These are phyloP conservation scores for Chaetomiaceae sp. DNA, from an alignment of 2,329 filamentous ascomycete genomes.

Conservation along the genomic window DNA sequence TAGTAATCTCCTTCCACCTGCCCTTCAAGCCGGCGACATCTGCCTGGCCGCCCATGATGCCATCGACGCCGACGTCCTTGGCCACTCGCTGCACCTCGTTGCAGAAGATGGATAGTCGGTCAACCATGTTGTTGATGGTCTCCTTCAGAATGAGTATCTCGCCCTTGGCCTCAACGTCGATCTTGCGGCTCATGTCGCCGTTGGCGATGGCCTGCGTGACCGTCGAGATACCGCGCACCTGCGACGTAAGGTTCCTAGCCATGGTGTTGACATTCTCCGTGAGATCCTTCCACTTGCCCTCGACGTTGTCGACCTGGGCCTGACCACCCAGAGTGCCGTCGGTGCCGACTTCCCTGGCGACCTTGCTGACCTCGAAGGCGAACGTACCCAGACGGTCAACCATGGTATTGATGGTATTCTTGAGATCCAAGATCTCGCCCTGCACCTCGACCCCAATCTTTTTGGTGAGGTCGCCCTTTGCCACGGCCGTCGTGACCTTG, in stretches of 20 bases:
- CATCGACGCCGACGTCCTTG: conserved; percentile 93
- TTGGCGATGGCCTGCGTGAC: conserved; percentile 94
- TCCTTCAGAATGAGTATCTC: conserved; percentile 92
- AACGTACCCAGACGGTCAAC: conserved; percentile 95
- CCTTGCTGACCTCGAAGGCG: conserved; percentile 91
- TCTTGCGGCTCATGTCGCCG: conserved; percentile 92
- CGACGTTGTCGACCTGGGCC: conserved; percentile 87
- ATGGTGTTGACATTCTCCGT: conserved; percentile 83
- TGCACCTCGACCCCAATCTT: conserved; percentile 93
- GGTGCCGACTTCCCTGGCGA: conserved; percentile 92
- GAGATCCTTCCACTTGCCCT: conserved; percentile 97
- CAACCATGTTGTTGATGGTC: conserved; percentile 99
- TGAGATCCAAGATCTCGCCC: conserved; percentile 90
- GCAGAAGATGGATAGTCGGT: conserved; percentile 88
- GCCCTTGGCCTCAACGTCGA: conserved; percentile 89
- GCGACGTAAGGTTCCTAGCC: conserved; percentile 61
- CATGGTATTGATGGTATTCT: conserved; percentile 98
- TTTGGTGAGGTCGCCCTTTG: conserved; percentile 86
- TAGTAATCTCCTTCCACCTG: conserved; percentile 97
- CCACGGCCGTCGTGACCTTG: conserved; percentile 91
- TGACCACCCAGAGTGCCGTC: conserved; percentile 92
- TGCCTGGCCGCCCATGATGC: conserved; percentile 96
- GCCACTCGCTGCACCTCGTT: conserved; percentile 93
- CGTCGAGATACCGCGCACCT: conserved; percentile 85
- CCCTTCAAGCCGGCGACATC: conserved; percentile 89